Evolutionary conservation across 108 stramenopile species (phyloP).

Genomic region (Nitzschia putrida): DNA sequence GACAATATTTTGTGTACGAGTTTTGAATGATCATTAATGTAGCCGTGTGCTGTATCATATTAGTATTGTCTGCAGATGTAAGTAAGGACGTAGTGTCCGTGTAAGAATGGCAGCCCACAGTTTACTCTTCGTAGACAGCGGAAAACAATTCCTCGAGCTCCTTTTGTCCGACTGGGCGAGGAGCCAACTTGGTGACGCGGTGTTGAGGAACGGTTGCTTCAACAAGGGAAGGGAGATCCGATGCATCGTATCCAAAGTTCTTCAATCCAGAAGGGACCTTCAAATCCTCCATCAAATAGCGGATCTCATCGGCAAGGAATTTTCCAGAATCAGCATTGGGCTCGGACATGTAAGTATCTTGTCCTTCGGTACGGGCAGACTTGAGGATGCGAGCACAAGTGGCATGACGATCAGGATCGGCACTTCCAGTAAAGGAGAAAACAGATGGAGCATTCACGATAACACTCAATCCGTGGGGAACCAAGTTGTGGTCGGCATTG

Average conservation of each 20-base stretch:
- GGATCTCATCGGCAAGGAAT: constrained; percentile 49
- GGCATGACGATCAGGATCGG: constrained; percentile 49
- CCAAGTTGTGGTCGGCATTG: constrained; percentile 35
- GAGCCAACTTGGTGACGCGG: constrained; percentile 57
- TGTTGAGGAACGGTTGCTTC: constrained; percentile 57
- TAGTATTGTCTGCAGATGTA: no score
- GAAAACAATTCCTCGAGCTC: constrained; percentile 42
- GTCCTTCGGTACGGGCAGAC: constrained; percentile 22
- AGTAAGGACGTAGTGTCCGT: no score
- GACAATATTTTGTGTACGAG: no score
- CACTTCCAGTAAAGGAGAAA: constrained; percentile 49
- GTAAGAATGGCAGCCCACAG: no score
- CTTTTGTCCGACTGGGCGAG: constrained; percentile 40
- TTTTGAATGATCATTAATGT: no score
- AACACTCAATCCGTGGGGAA: constrained; percentile 51
- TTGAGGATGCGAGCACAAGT: constrained; percentile 48
- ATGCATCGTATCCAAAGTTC: constrained; percentile 40
- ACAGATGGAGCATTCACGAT: constrained; percentile 51
- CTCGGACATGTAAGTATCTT: constrained; percentile 23
- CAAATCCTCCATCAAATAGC: constrained; percentile 38
- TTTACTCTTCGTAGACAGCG: constrained; percentile 32
- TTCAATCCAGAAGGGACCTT: constrained; percentile 47
- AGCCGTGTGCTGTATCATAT: no score
- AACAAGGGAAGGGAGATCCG: constrained; percentile 46
- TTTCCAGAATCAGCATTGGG: constrained; percentile 15